Conservation (phyloP, 148 eudicot genomes). For the Silene latifolia region DNA sequence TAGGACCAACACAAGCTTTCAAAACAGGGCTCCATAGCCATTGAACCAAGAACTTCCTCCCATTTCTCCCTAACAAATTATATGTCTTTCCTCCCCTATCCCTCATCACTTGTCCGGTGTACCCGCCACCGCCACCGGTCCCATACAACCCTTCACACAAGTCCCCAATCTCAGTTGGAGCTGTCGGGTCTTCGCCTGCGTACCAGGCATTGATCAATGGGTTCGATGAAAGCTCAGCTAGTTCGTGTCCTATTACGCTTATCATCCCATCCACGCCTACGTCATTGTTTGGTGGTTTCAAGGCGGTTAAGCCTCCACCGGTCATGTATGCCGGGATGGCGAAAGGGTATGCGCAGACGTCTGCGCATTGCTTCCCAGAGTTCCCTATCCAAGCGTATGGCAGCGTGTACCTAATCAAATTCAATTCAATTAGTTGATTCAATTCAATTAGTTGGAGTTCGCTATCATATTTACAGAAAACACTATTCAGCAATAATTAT, state of each 20-base stretch:
- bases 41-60: conserved; percentile 80
- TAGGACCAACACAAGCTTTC: conserved; percentile 93
- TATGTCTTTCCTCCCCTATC: conserved; percentile 59
- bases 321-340: conserved; percentile 76
- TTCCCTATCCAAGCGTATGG: conserved; percentile 98
- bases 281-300: conserved; percentile 66
- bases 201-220: conserved; percentile 94
- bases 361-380: conserved; percentile 84
- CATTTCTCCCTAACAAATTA: conserved; percentile 65
- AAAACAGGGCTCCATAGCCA: conserved; percentile 89
- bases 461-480: no score
- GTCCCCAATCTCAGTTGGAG: conserved; percentile 95
- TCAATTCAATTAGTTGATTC: not conserved
- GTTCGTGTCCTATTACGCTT: conserved; percentile 80
- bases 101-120: conserved; percentile 77
- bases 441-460: not conserved
- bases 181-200: conserved; percentile 96
- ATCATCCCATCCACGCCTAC: conserved; percentile 89
- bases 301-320: conserved; percentile 51
- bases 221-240: conserved; percentile 82
- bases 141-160: conserved; percentile 91
- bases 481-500: no score
- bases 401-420: conserved; percentile 41
- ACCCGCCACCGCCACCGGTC: conserved; percentile 96
- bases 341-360: conserved; percentile 93